phyloP scores from a whole-genome alignment of 2,329 filamentous ascomycete species.

The Epichloe festucae region DNA sequence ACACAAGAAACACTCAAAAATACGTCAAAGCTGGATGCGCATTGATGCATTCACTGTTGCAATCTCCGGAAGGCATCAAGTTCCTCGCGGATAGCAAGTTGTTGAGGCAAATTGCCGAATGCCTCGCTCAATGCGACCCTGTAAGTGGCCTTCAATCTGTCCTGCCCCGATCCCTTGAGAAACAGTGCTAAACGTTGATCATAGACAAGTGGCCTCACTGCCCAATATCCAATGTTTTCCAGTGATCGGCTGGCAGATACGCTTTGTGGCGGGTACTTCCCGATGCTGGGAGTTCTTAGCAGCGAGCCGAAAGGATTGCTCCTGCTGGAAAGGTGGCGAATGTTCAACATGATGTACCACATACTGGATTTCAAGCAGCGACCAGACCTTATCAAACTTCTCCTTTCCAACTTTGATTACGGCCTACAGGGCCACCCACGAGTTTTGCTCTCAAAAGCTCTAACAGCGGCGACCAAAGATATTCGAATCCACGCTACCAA shows the following conservation, averaged over 20 bases:
- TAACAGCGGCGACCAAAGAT: constrained; percentile 82
- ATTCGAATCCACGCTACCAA: constrained; percentile 86
- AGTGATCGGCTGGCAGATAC: constrained; percentile 73
- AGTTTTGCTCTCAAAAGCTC: constrained; percentile 82
- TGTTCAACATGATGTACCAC: constrained; percentile 99
- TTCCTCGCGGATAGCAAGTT: constrained; percentile 89
- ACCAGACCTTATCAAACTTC: constrained; percentile 77
- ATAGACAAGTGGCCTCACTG: constrained; percentile 59
- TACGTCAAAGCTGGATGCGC: constrained; percentile 86
- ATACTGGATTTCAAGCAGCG: constrained; percentile 85
- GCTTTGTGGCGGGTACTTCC: constrained; percentile 84
- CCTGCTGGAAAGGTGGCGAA: constrained; percentile 90
- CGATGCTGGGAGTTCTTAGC: constrained; percentile 78
- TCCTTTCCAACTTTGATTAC: constrained; percentile 89
- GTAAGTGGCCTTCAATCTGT: constrained; percentile 31
- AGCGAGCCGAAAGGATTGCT: constrained; percentile 70
- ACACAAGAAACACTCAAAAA: constrained; percentile 84
- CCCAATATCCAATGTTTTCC: constrained; percentile 80
- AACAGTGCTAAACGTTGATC: constrained; percentile 7
- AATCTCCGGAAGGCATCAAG: constrained; percentile 70
- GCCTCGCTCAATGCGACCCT: constrained; percentile 85
- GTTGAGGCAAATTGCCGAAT: constrained; percentile 86
- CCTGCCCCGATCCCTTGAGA: neutral
- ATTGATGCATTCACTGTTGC: constrained; percentile 72
- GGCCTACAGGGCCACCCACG: constrained; percentile 77